These are phyloP conservation scores for Juglanconis juglandina DNA, from an alignment of 2,329 filamentous ascomycete species.

Conservation along the genomic window DNA sequence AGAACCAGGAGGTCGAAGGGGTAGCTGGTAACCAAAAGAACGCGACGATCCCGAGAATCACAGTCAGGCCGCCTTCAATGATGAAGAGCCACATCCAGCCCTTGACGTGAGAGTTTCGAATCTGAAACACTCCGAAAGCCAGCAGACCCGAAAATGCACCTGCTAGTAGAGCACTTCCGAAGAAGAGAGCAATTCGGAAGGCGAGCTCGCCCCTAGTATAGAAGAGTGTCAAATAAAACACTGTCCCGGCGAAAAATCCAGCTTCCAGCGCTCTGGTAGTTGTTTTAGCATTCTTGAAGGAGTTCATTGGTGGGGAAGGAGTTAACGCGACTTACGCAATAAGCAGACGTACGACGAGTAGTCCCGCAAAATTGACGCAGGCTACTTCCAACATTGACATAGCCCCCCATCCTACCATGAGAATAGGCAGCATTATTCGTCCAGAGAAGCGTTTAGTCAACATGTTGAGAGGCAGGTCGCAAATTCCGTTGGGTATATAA, in stretches of 20 bases:
- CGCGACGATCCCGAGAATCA: constrained; percentile 9
- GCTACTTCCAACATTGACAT: constrained; percentile 47
- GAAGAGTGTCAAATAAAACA: constrained; percentile 53
- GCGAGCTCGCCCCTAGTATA: constrained; percentile 35
- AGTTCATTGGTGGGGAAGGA: no score
- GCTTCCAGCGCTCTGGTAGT: constrained; percentile 37
- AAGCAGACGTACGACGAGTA: constrained; percentile 48
- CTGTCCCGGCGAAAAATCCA: constrained; percentile 51
- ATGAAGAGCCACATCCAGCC: constrained; percentile 20
- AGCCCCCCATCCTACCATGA: constrained; percentile 47
- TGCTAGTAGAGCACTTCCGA: constrained; percentile 14
- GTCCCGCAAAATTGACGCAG: constrained; percentile 43
- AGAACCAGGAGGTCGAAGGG: constrained; percentile 40
- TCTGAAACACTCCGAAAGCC: constrained; percentile 16
- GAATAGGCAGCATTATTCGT: constrained; percentile 27
- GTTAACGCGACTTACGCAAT: constrained; percentile 31
- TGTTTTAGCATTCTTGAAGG: background rate
- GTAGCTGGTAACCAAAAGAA: constrained; percentile 15
- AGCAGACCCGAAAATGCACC: constrained; percentile 17
- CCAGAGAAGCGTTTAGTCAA: constrained; percentile 43
- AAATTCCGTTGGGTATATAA: constrained; percentile 48
- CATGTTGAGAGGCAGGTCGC: constrained; percentile 46
- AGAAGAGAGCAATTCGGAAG: constrained; percentile 18
- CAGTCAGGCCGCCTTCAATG: constrained; percentile 16
- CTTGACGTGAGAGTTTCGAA: constrained; percentile 5